These are phyloP conservation scores for Cynara cardunculus DNA, from an alignment of 129 eudicot genomes.

Conservation along the genomic window DNA sequence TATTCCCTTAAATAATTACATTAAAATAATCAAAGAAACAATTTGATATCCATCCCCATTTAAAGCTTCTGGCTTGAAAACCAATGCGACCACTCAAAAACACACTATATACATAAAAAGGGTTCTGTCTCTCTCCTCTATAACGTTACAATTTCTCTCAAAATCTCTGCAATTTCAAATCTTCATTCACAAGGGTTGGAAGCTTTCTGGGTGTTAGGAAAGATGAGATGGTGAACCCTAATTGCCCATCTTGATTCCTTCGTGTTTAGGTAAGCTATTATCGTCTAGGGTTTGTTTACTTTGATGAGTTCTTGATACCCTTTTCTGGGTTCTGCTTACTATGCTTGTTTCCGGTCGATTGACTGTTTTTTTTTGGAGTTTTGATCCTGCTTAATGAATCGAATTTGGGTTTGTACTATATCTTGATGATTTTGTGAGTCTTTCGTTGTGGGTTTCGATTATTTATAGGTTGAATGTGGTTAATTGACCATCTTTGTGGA, in stretches of 20 bases:
- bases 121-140: slow-evolving; percentile 18
- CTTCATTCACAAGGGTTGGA: slow-evolving; percentile 13
- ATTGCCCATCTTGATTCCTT: slow-evolving; percentile 27
- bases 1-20: slow-evolving; percentile 10
- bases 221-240: slow-evolving; percentile 21
- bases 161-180: slow-evolving; percentile 19
- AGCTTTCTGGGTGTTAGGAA: slow-evolving; percentile 20
- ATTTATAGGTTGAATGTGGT: slow-evolving; percentile 5
- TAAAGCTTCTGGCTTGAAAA: slow-evolving; percentile 43
- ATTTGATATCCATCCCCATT: slow-evolving; percentile 34
- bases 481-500: background rate
- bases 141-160: slow-evolving; percentile 29
- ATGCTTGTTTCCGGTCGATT: slow-evolving; percentile 2
- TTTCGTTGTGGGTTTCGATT: slow-evolving; percentile 1
- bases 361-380: background rate
- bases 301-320: background rate
- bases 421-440: slow-evolving; percentile 3
- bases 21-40: slow-evolving; percentile 5
- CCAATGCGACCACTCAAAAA: slow-evolving; percentile 32
- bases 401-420: background rate
- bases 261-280: slow-evolving; percentile 34
- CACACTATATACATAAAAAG: slow-evolving; percentile 18
- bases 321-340: slow-evolving; percentile 1
- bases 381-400: background rate
- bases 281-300: slow-evolving; percentile 5